Percentiles rank a stretch among this genome's conserved stretches.
phyloP scores from a whole-genome alignment of 257 asterid species.

The Solanum piurae region DNA sequence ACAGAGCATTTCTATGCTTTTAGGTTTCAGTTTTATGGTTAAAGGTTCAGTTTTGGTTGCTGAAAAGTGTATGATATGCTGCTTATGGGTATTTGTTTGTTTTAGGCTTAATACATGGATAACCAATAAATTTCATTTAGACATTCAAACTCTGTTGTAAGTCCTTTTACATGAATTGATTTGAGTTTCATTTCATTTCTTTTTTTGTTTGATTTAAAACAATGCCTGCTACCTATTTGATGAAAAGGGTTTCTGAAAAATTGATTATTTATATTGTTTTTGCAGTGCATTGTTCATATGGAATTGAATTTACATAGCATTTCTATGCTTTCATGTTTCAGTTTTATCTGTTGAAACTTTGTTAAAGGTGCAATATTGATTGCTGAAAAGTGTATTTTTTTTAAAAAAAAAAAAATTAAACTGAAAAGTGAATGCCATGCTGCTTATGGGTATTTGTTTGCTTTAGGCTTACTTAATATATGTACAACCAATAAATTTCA shows the following conservation, averaged over 20 bases:
- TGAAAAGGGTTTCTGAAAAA: background rate
- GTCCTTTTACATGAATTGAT: background rate
- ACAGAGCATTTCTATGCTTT: background rate
- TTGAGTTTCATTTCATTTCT: background rate
- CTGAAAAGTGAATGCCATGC: background rate
- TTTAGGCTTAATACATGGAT: background rate
- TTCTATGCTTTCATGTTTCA: background rate
- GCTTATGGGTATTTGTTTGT: background rate
- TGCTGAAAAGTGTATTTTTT: background rate
- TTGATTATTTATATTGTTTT: background rate
- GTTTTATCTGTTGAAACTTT: background rate
- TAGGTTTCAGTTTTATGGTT: background rate
- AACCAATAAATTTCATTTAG: background rate
- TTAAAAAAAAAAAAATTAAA: no score
- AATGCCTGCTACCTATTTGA: background rate
- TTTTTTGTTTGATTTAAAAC: background rate
- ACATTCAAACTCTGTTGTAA: conserved; percentile 4
- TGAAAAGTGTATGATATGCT: background rate
- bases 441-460: background rate
- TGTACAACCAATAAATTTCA: background rate
- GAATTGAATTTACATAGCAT: background rate
- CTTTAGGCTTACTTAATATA: background rate
- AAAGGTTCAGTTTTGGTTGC: background rate
- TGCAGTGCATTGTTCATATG: background rate
- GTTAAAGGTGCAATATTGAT: background rate